Base-by-base conservation (phyloP, 306 rosid species). In the Cyclanthera cordifolia region DNA sequence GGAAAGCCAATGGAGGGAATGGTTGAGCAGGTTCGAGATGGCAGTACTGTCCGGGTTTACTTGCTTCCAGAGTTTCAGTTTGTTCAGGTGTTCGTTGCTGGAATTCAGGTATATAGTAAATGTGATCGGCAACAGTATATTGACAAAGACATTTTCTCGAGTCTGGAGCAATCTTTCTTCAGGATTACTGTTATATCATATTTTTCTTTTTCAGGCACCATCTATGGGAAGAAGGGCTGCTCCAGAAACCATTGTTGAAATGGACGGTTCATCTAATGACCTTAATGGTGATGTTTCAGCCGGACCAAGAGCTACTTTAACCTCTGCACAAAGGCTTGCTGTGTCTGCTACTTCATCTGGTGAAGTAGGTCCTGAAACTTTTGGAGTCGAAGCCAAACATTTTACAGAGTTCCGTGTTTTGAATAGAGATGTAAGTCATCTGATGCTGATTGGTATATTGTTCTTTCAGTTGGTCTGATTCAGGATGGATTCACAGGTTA, bases 21-120 rank as follows among this genome's bases (percentile, higher is more conserved):
- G 78, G 97, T 88, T 25, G 97, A 91, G 85, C 96, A 91, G 79
- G 86, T 88, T 82, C 97, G 96, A 15, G 97, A 88, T 82, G 97
- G 92, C 53, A 91, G 97, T 72, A 88, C 96, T 27, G 59, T 91
- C 21, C 86, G 97, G 21, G 86, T 85, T 47, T 88, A 88, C 77
- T 72, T 91, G 81, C 97, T 91, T 74, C 95, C 95, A 0, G 95
- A 88, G 30, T 91, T 91, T 85, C 97, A 91, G 78, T 91, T 91
- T 75, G 97, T 91, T 73, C 95, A 91, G 78, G 97, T 91, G 54
- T 88, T 88, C 8, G 74, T 91, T 75, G 97, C 95, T 21, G 97
- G 97, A 79, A 85, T 84, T 68, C 97, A 91, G 97, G 97, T 87
- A 67, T 48, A 67, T 51, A 23, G 19, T 25, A 47, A 45, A 57